Evolutionary conservation across 2,329 filamentous ascomycete species (phyloP).

Genomic region (Chrysoporthe austroafricana): DNA sequence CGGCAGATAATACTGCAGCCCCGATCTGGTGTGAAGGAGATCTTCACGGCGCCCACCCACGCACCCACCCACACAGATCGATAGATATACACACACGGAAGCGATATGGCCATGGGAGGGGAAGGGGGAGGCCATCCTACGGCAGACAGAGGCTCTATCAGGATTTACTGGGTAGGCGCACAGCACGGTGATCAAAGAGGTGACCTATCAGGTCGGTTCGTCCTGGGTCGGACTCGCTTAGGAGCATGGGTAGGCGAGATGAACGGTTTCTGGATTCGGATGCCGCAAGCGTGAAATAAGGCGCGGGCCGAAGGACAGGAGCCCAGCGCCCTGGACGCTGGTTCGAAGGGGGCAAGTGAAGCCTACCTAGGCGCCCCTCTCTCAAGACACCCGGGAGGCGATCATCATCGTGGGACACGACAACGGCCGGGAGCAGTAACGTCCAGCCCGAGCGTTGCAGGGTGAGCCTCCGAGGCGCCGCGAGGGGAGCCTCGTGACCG

Average conservation of each 20-base stretch:
- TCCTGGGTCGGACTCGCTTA: not conserved
- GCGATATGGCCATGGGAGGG: not conserved
- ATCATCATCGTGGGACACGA: not conserved
- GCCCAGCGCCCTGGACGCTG: not conserved
- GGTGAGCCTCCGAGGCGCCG: not conserved
- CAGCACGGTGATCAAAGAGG: not conserved
- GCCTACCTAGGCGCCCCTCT: too few relatives aligned
- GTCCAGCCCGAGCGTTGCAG: conserved; percentile 1
- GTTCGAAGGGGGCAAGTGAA: too few relatives aligned
- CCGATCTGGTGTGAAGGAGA: not conserved
- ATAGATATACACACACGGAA: not conserved
- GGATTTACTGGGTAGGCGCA: not conserved
- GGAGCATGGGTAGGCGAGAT: conserved; percentile 14
- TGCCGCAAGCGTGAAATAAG: not conserved
- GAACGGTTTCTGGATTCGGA: conserved; percentile 10
- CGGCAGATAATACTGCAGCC: not conserved
- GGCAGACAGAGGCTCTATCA: not conserved
- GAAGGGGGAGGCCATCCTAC: not conserved
- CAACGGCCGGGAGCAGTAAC: not conserved
- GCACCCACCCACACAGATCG: not conserved
- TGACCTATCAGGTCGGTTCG: conserved; percentile 1
- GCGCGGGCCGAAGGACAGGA: conserved; percentile 4
- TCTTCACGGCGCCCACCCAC: not conserved
- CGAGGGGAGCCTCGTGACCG: too few relatives aligned
- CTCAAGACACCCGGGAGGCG: not conserved